phyloP scores from a whole-genome alignment of 2,329 filamentous ascomycete species.

The Penicillium concentricum region DNA sequence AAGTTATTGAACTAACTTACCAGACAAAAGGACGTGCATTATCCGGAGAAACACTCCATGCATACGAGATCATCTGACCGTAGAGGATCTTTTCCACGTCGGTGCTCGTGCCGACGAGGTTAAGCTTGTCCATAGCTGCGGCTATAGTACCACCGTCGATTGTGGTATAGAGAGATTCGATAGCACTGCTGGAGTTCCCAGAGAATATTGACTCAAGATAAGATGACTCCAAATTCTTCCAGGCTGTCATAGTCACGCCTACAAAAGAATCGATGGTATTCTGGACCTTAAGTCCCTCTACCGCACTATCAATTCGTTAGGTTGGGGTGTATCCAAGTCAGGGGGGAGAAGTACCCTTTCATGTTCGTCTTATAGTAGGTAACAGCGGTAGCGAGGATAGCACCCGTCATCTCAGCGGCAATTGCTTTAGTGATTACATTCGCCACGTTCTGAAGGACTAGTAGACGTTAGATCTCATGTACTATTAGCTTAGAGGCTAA shows the following conservation, averaged over 20 bases:
- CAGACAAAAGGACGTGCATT: neutral
- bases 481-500: too few relatives aligned
- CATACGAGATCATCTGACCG: neutral
- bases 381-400: too few relatives aligned
- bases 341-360: neutral
- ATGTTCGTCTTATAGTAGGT: neutral
- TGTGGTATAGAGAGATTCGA: neutral
- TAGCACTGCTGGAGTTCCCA: too few relatives aligned
- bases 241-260: neutral
- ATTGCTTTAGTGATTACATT: neutral
- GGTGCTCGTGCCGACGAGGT: neutral
- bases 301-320: neutral
- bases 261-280: neutral
- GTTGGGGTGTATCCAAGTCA: neutral
- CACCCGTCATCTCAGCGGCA: too few relatives aligned
- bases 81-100: neutral
- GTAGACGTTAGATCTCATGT: too few relatives aligned
- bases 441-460: neutral
- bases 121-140: neutral
- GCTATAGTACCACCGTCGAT: neutral
- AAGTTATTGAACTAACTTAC: neutral
- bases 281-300: neutral
- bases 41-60: neutral
- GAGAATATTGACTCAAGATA: neutral
- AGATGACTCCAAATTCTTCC: neutral